Conservation (phyloP, 257 asterid species). For the Gynochthodes officinalis region DNA sequence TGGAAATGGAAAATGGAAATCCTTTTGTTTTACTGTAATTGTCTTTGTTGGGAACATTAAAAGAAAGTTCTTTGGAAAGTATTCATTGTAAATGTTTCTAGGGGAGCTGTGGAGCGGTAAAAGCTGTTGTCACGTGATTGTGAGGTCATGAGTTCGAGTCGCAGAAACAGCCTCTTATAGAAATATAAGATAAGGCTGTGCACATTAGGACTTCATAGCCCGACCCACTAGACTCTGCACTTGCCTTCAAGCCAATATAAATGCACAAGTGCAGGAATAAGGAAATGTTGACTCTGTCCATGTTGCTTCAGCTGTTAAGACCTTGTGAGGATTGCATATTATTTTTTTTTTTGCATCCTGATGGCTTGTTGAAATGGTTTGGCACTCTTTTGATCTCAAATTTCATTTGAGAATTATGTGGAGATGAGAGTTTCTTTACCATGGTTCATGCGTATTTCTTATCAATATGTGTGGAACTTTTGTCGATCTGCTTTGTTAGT, state of each 20-base stretch:
- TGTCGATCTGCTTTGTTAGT: not conserved
- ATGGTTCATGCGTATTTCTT: not conserved
- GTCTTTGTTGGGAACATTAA: not conserved
- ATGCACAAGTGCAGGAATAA: not conserved
- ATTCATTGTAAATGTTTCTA: too few relatives aligned
- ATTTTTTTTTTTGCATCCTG: not conserved
- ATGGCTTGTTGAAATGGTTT: not conserved
- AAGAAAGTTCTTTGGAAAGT: not conserved
- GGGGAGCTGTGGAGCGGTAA: too few relatives aligned
- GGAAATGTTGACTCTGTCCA: not conserved
- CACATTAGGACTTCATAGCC: too few relatives aligned
- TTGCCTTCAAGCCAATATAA: not conserved
- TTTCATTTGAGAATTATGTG: not conserved
- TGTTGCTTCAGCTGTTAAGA: not conserved
- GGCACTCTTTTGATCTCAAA: not conserved
- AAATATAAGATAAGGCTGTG: too few relatives aligned
- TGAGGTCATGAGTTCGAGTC: too few relatives aligned
- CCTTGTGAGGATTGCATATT: not conserved
- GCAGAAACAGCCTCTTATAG: too few relatives aligned
- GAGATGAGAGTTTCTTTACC: not conserved
- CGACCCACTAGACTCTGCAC: not conserved
- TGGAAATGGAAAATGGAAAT: too few relatives aligned
- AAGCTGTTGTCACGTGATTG: too few relatives aligned
- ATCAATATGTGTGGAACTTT: not conserved
- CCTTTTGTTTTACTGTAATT: not conserved